Evolutionary conservation across 2,329 filamentous ascomycete species (phyloP).

Genomic region (Aspergillus ochraceus): DNA sequence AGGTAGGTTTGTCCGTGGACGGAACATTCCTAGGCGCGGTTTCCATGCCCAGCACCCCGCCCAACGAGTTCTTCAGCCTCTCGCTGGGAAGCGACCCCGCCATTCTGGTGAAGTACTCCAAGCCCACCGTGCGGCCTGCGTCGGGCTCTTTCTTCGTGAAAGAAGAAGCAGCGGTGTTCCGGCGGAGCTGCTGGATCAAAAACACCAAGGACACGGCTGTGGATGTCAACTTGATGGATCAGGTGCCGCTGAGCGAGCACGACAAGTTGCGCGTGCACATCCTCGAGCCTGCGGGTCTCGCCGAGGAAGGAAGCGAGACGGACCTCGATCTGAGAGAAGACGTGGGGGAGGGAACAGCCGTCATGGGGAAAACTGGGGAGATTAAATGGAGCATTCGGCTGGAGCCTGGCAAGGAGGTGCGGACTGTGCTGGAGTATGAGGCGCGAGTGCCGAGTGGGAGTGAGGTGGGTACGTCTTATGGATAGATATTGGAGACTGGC

Average conservation of each 20-base stretch:
- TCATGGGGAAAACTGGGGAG: constrained; percentile 59
- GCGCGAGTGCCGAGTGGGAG: constrained; percentile 52
- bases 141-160: constrained; percentile 32
- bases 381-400: constrained; percentile 60
- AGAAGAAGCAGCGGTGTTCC: constrained; percentile 31
- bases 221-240: constrained; percentile 31
- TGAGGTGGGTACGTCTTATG: constrained; percentile 9
- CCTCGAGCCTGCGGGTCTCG: constrained; percentile 28
- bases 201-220: constrained; percentile 31
- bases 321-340: constrained; percentile 31
- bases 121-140: constrained; percentile 27
- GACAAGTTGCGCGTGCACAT: constrained; percentile 30
- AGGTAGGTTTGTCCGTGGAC: constrained; percentile 29
- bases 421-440: constrained; percentile 62
- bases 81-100: constrained; percentile 34
- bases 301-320: constrained; percentile 24
- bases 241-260: constrained; percentile 34
- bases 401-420: constrained; percentile 58
- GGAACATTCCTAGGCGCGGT: constrained; percentile 30
- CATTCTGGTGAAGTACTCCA: constrained; percentile 31
- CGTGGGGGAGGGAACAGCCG: constrained; percentile 58
- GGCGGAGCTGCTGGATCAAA: constrained; percentile 30
- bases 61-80: constrained; percentile 30
- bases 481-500: neutral
- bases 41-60: constrained; percentile 24